Evolutionary conservation across 768 basidiomycete genomes (phyloP), one percentile per base, ranked within the genome.

Genomic region (Cystofilobasidium macerans): DNA sequence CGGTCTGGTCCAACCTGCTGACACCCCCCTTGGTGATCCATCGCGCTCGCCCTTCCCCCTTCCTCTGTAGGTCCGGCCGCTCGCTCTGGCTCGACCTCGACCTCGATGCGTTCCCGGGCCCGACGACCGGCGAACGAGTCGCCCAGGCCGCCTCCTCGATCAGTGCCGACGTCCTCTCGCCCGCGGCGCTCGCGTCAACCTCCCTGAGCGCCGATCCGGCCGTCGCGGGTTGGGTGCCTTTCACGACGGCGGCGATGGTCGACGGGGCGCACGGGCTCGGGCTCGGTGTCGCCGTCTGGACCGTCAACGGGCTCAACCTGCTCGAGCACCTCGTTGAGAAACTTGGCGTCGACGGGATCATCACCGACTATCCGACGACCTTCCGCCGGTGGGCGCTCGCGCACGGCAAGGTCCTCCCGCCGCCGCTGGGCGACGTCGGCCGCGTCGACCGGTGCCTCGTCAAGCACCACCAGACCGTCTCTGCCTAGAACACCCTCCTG

Each of bases 221-320:
- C 14, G 73, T 78, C 60, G 73, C 74, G 3, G 82, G 79, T 5
- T 82, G 78, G 68, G 74, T 79, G 57, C 75, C 81, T 3, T 87
- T 88, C 71, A 83, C 83, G 0, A 87, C 85, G 2, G 76, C 79
- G 73, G 80, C 79, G 26, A 87, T 89, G 87, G 79, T 89, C 32
- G 77, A 80, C 51, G 78, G 80, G 59, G 83, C 87, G 0, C 88
- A 88, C 66, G 68, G 78, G 40, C 79, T 86, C 35, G 84, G 83
- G 3, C 72, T 89, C 72, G 67, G 73, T 14, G 84, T 89, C 53
- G 83, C 84, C 68, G 86, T 87, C 8, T 89, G 85, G 83, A 89
- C 87, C 35, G 80, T 85, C 66, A 83, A 88, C 72, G 77, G 79
- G 24, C 76, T 86, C 64, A 83, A 82, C 70, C 77, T 83, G 42